Percentiles rank a stretch among this genome's conserved stretches.
These are phyloP conservation scores for Rehmannia glutinosa DNA, from an alignment of 257 asterid genomes.

Conservation along the genomic window DNA sequence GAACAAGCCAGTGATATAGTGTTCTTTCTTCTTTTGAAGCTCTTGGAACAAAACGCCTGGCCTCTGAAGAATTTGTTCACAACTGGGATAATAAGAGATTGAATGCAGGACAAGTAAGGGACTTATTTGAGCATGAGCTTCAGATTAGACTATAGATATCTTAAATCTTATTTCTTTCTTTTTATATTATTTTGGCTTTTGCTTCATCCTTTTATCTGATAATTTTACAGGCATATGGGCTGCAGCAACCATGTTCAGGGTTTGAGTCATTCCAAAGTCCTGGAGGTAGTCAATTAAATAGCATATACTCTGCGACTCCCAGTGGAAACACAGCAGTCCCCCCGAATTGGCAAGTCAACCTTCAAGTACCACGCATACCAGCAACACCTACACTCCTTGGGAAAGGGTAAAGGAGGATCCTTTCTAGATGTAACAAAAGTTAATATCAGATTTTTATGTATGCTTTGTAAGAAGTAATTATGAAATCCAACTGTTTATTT, in stretches of 20 bases:
- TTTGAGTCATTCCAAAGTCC: slow-evolving; percentile 36
- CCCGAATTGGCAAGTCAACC: slow-evolving; percentile 51
- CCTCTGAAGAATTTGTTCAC: slow-evolving; percentile 76
- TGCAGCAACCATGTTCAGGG: slow-evolving; percentile 51
- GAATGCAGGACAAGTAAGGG: slow-evolving; percentile 77
- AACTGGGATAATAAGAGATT: slow-evolving; percentile 82
- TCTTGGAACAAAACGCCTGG: slow-evolving; percentile 86
- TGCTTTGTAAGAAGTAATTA: not conserved
- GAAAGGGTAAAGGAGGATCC: slow-evolving; percentile 57
- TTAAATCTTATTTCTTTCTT: not conserved
- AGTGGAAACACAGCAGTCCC: slow-evolving; percentile 35
- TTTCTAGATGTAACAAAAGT: not conserved
- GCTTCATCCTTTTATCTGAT: slow-evolving; percentile 9
- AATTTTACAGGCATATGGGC: slow-evolving; percentile 34
- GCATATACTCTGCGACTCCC: slow-evolving; percentile 37
- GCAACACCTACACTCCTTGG: slow-evolving; percentile 54
- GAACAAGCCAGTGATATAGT: slow-evolving; percentile 11
- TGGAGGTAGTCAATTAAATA: slow-evolving; percentile 35
- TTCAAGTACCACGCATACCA: slow-evolving; percentile 37
- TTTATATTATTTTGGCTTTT: slow-evolving; percentile 1
- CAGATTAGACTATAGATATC: not conserved
- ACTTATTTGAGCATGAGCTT: slow-evolving; percentile 12
- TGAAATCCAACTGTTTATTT: not conserved
- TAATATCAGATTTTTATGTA: not conserved
- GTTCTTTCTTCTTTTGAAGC: slow-evolving; percentile 40